Evolutionary conservation across 305 asterid species (phyloP), one percentile per base, ranked within the genome.

Genomic region (Lippia alba): DNA sequence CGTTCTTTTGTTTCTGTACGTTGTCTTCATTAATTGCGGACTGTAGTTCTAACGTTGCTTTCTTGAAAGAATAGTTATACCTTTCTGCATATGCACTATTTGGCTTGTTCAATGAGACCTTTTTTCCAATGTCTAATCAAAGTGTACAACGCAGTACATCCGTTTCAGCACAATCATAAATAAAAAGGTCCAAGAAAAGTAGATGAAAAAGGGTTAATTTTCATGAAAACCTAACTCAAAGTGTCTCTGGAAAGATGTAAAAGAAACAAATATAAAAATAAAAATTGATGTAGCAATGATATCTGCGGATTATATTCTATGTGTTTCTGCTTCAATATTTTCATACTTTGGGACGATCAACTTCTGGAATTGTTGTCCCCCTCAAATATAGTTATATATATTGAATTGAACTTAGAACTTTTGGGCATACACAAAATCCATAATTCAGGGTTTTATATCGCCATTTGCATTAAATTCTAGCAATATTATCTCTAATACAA

Each of bases 41-140:
- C 41, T 14, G 9, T 41, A 24, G 55, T 34, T 54, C 46, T 18
- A 58, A 68, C 44, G 64, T 75, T 62, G 74, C 66, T 75, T 75
- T 75, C 74, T 19, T 61, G 71, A 62, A 55, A 55, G 61, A 62
- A 67, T 33, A 58, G 46, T 34, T 34, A 4, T 33, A 17, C 62
- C 33, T 34, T 46, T 56, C 33, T n/a, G 61, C 74, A 70, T 59
- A 16, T 69, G 74, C 41, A 33, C 56, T 45, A 44, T n/a, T 61
- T 70, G 41, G 68, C 56, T 51, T 50, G 48, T 63, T 12, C 36
- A 11, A 6, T 1, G 54, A 61, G 70, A 12, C 64, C 4, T 44
- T 53, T 36, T 24, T 62, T 54, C 36, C 46, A 11, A 4, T 53
- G 69, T 54, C 61, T 15, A 55, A 32, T 15, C 51, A 24, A 54